These are phyloP conservation scores for Aaosphaeria arxii DNA, from an alignment of 2,329 filamentous ascomycete species.

Conservation along the genomic window DNA sequence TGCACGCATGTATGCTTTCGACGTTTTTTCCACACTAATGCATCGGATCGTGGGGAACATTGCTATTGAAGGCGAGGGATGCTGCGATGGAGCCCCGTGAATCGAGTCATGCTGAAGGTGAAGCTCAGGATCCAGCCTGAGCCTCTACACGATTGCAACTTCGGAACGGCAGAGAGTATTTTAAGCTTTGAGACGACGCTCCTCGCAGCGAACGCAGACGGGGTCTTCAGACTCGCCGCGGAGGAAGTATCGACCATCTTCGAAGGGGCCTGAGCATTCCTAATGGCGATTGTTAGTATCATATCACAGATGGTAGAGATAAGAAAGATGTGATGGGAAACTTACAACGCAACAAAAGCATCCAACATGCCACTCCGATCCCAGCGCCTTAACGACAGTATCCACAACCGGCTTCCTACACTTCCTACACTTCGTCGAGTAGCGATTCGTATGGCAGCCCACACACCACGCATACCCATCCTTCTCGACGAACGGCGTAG, in stretches of 20 bases:
- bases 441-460: conserved; percentile 85
- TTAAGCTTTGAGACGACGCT: conserved; percentile 59
- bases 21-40: neutral
- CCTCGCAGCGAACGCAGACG: conserved; percentile 62
- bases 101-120: too few relatives aligned
- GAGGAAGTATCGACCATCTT: conserved; percentile 62
- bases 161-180: too few relatives aligned
- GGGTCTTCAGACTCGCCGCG: conserved; percentile 57
- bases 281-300: conserved; percentile 21
- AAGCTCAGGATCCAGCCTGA: too few relatives aligned
- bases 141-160: too few relatives aligned
- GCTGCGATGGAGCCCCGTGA: too few relatives aligned
- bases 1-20: neutral
- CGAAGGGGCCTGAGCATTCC: conserved; percentile 60
- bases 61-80: too few relatives aligned
- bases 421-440: conserved; percentile 81
- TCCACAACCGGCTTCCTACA: conserved; percentile 85
- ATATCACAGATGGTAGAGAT: too few relatives aligned
- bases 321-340: too few relatives aligned
- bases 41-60: neutral
- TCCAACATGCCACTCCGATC: conserved; percentile 86
- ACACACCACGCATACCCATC: conserved; percentile 98
- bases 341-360: conserved; percentile 78
- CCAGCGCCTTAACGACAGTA: conserved; percentile 83
- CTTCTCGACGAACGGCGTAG: conserved; percentile 88